phyloP scores from a whole-genome alignment of 179 eudicot species.

The Kewa caespitosa region DNA sequence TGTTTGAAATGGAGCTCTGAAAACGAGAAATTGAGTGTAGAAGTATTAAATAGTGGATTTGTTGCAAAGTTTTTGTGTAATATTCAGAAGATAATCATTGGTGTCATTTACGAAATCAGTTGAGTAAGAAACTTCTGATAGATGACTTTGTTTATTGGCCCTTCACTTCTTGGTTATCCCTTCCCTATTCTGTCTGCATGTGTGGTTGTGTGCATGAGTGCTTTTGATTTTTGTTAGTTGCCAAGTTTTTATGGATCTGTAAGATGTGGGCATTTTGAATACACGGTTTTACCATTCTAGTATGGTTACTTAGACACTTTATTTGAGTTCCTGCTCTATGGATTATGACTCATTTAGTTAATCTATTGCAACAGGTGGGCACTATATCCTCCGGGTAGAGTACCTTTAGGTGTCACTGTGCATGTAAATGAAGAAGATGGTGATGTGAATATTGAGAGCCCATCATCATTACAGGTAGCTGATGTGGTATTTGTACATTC shows the following conservation, averaged over 20 bases:
- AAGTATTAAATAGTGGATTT: neutral
- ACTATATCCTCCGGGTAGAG: conserved; percentile 97
- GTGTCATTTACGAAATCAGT: neutral
- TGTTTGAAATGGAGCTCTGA: too few species aligned
- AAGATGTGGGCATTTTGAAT: neutral
- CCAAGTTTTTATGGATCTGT: too few species aligned
- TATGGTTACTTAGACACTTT: neutral
- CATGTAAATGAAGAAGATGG: conserved; percentile 97
- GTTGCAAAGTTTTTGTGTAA: neutral
- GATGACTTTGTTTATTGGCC: neutral
- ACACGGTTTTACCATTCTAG: too few species aligned
- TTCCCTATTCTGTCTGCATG: neutral
- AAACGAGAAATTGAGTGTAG: too few species aligned
- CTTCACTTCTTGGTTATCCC: conserved; percentile 5
- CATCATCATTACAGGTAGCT: conserved; percentile 87
- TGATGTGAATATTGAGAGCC: conserved; percentile 88
- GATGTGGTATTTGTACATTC: neutral
- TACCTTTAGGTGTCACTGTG: conserved; percentile 93
- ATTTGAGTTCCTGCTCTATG: neutral
- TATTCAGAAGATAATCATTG: neutral
- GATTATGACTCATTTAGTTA: conserved; percentile 5
- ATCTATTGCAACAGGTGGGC: conserved; percentile 69
- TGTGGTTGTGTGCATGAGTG: neutral
- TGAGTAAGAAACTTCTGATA: neutral
- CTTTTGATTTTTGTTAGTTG: too few species aligned